Conservation (phyloP, 2,329 filamentous ascomycete genomes). For the Thermoascus crustaceus region DNA sequence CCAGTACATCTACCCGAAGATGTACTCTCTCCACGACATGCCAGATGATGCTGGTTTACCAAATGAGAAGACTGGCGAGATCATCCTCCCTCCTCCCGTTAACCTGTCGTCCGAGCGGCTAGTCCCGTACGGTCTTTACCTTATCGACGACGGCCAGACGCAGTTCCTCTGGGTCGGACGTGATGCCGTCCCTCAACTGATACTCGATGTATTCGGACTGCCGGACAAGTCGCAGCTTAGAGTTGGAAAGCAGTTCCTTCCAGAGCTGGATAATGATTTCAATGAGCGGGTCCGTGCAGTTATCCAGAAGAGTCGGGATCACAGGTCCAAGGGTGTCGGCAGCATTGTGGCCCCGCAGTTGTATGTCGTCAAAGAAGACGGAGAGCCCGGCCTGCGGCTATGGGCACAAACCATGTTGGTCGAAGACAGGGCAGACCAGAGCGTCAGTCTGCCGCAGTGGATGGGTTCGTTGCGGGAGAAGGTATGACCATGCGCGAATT, state of each 20-base stretch:
- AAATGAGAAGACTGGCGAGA: conserved; percentile 78
- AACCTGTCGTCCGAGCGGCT: conserved; percentile 86
- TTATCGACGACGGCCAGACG: conserved; percentile 94
- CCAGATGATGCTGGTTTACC: conserved; percentile 83
- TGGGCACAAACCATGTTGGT: conserved; percentile 96
- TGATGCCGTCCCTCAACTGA: conserved; percentile 81
- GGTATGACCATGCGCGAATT: conserved; percentile 37
- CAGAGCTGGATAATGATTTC: conserved; percentile 89
- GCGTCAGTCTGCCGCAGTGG: conserved; percentile 88
- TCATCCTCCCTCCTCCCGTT: conserved; percentile 71
- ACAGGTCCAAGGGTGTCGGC: conserved; percentile 77
- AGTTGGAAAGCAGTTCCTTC: conserved; percentile 81
- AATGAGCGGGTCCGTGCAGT: conserved; percentile 89
- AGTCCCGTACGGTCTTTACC: conserved; percentile 82
- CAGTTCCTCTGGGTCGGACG: conserved; percentile 96
- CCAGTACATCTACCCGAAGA: conserved; percentile 80
- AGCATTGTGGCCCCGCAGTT: conserved; percentile 89
- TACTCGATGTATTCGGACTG: conserved; percentile 84
- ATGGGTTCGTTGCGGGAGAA: conserved; percentile 89
- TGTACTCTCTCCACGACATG: conserved; percentile 93
- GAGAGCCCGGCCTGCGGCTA: conserved; percentile 86
- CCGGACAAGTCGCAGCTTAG: conserved; percentile 75
- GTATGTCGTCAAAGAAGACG: conserved; percentile 90
- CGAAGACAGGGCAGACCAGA: conserved; percentile 90
- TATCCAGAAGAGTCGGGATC: conserved; percentile 83